Conservation (phyloP, 148 eudicot genomes). For the Chenopodium album region DNA sequence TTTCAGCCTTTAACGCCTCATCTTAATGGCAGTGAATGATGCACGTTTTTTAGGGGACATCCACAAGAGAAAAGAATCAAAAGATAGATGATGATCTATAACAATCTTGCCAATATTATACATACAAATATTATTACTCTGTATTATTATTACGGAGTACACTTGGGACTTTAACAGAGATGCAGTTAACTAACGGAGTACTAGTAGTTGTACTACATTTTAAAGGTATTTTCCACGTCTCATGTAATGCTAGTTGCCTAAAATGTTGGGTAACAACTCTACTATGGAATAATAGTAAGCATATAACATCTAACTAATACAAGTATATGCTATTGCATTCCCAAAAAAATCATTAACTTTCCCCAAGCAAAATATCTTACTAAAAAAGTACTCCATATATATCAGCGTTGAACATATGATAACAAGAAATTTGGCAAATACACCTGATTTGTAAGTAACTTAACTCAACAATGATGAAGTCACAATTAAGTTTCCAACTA, state of each 20-base stretch:
- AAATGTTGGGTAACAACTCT: not conserved
- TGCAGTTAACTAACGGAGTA: no score
- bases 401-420: not conserved
- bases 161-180: no score
- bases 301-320: no score
- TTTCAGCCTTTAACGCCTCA: not conserved
- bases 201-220: no score
- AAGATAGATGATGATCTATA: not conserved
- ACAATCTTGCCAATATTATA: not conserved
- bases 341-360: not conserved
- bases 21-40: not conserved
- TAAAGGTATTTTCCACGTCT: not conserved
- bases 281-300: not conserved
- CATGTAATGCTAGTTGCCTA: not conserved
- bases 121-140: not conserved
- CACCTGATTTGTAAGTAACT: not conserved
- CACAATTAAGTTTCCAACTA: conserved; percentile 13
- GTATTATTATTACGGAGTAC: no score
- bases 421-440: not conserved
- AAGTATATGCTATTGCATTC: not conserved
- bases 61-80: not conserved
- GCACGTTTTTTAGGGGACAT: not conserved
- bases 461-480: conserved; percentile 1
- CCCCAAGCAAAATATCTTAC: not conserved
- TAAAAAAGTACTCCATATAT: not conserved